Evolutionary conservation across 805 yeast species (phyloP).

Genomic region (Cyberlindnera meyerae): DNA sequence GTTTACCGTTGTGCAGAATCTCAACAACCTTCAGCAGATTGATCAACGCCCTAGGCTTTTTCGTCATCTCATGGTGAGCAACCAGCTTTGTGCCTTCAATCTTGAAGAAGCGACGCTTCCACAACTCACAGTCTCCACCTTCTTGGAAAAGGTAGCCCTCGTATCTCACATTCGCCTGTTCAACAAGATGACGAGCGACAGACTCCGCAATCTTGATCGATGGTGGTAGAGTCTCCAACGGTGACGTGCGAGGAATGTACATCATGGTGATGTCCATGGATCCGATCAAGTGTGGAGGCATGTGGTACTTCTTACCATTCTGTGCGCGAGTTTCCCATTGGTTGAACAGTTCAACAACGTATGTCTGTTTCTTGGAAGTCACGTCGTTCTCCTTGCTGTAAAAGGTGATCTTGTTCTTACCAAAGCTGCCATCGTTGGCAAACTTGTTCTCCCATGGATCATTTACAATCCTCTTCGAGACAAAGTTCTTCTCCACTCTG

Average conservation of each 20-base stretch:
- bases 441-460: constrained; percentile 62
- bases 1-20: constrained; percentile 30
- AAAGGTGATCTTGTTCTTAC: constrained; percentile 65
- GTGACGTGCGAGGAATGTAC: constrained; percentile 58
- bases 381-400: constrained; percentile 51
- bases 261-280: constrained; percentile 63
- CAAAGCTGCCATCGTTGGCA: constrained; percentile 89
- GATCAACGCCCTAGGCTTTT: constrained; percentile 68
- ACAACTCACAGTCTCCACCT: constrained; percentile 78
- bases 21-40: constrained; percentile 63
- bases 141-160: constrained; percentile 81
- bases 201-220: constrained; percentile 53
- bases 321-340: constrained; percentile 65
- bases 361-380: constrained; percentile 46
- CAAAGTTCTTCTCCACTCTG: constrained; percentile 38
- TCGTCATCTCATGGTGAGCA: constrained; percentile 70
- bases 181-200: constrained; percentile 34
- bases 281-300: constrained; percentile 59
- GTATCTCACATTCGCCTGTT: constrained; percentile 31
- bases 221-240: constrained; percentile 61
- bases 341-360: constrained; percentile 61
- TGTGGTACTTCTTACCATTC: constrained; percentile 27
- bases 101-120: constrained; percentile 72
- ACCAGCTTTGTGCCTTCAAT: constrained; percentile 66
- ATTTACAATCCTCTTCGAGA: constrained; percentile 40